Conservation (phyloP, 2,329 filamentous ascomycete species). For the Microcyclospora pomicola region DNA sequence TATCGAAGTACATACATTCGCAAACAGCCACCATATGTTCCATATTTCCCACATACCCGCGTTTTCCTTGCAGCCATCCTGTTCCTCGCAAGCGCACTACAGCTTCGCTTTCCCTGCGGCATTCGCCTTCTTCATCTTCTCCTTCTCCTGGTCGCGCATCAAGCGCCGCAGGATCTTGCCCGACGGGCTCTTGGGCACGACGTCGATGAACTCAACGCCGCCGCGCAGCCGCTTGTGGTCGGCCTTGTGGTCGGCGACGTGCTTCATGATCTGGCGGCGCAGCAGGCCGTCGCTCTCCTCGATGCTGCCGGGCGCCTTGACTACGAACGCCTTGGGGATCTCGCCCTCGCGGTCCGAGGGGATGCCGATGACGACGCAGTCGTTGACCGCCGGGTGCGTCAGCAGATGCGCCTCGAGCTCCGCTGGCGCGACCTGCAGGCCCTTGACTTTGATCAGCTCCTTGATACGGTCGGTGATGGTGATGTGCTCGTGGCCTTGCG, state of each 20-base stretch:
- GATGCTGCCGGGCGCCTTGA: constrained; percentile 37
- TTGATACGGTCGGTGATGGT: constrained; percentile 75
- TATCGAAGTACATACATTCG: too few relatives aligned
- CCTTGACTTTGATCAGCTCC: constrained; percentile 43
- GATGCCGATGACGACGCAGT: constrained; percentile 65
- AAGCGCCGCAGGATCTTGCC: constrained; percentile 51
- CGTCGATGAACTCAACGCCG: constrained; percentile 43
- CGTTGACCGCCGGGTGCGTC: constrained; percentile 58
- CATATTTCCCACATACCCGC: too few relatives aligned
- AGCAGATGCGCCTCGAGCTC: constrained; percentile 72
- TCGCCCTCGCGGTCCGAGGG: constrained; percentile 50
- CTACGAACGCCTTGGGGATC: constrained; percentile 50
- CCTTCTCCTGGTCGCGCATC: constrained; percentile 61
- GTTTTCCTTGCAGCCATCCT: too few relatives aligned
- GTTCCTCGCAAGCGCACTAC: constrained; percentile 26
- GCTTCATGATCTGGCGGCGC: constrained; percentile 39
- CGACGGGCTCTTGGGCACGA: constrained; percentile 47
- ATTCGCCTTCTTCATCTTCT: constrained; percentile 41
- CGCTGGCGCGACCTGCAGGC: constrained; percentile 68
- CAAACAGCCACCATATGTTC: too few relatives aligned
- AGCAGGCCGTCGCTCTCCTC: constrained; percentile 38
- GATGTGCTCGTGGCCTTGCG: constrained; percentile 61
- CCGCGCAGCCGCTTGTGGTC: constrained; percentile 50
- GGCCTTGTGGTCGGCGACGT: constrained; percentile 48
- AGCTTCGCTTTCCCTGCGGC: constrained; percentile 45